These are phyloP conservation scores for Lichtheimia ornata DNA, from an alignment of 371 early-diverging fungal genomes.

Conservation along the genomic window DNA sequence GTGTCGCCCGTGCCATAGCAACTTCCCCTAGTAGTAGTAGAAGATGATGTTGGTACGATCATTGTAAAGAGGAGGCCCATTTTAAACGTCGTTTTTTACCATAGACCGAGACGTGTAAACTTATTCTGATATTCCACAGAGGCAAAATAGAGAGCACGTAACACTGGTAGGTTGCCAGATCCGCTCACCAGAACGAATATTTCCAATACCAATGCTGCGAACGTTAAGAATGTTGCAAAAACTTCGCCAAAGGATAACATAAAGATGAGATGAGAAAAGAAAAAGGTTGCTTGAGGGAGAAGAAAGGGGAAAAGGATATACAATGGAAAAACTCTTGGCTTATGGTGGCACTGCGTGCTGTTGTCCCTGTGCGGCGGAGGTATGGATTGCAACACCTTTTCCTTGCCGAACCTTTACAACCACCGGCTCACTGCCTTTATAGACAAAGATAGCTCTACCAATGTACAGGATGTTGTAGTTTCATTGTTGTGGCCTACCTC, in stretches of 20 bases:
- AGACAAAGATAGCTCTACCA: no score
- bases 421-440: no score
- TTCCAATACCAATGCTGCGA: conserved; percentile 21
- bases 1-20: conserved; percentile 6
- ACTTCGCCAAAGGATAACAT: conserved; percentile 7
- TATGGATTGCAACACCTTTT: no score
- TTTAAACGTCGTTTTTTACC: conserved; percentile 7
- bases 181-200: conserved; percentile 28
- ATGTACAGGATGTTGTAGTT: no score
- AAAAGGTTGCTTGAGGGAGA: background rate
- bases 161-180: conserved; percentile 22
- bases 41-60: background rate
- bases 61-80: background rate
- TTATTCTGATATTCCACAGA: conserved; percentile 5
- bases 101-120: conserved; percentile 25
- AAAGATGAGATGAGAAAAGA: background rate
- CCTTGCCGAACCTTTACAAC: no score
- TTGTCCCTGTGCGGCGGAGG: no score
- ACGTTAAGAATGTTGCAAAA: conserved; percentile 14
- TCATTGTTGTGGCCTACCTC: no score
- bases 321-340: background rate
- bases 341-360: no score
- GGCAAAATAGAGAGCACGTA: conserved; percentile 22
- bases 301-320: conserved; percentile 5
- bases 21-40: conserved; percentile 23